Evolutionary conservation across 345 rosid genomes (phyloP).

Genomic region (Jatropha curcas): DNA sequence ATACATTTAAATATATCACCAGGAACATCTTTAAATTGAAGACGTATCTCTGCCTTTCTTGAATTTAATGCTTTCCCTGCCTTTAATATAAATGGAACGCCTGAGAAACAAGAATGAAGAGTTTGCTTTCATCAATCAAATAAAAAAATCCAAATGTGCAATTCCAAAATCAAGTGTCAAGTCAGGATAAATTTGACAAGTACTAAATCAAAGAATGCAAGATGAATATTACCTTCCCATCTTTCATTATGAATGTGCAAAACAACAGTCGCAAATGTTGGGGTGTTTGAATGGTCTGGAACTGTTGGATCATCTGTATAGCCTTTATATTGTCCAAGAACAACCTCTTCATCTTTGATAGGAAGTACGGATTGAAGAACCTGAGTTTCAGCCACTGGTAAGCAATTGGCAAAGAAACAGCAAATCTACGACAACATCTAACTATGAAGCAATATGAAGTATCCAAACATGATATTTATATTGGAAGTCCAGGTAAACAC

Average conservation of each 20-base stretch:
- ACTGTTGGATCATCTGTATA: constrained; percentile 94
- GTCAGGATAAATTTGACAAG: too few species aligned
- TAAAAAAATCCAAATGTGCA: constrained; percentile 1
- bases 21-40: constrained; percentile 98
- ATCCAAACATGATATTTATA: neutral
- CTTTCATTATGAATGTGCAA: constrained; percentile 91
- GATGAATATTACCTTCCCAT: constrained; percentile 81
- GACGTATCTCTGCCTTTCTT: constrained; percentile 96
- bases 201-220: constrained; percentile 15
- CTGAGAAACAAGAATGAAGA: constrained; percentile 37
- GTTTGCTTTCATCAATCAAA: neutral
- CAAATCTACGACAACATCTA: neutral
- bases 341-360: constrained; percentile 86
- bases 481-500: neutral
- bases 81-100: constrained; percentile 94
- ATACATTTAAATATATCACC: constrained; percentile 94
- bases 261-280: constrained; percentile 85
- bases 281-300: constrained; percentile 88
- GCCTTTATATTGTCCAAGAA: constrained; percentile 94
- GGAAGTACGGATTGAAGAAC: constrained; percentile 95
- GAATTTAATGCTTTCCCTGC: constrained; percentile 98
- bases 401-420: constrained; percentile 18
- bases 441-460: constrained; percentile 9
- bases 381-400: constrained; percentile 39
- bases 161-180: constrained; percentile 7